Conservation (phyloP, 768 basidiomycete species). For the Tricholoma matsutake region DNA sequence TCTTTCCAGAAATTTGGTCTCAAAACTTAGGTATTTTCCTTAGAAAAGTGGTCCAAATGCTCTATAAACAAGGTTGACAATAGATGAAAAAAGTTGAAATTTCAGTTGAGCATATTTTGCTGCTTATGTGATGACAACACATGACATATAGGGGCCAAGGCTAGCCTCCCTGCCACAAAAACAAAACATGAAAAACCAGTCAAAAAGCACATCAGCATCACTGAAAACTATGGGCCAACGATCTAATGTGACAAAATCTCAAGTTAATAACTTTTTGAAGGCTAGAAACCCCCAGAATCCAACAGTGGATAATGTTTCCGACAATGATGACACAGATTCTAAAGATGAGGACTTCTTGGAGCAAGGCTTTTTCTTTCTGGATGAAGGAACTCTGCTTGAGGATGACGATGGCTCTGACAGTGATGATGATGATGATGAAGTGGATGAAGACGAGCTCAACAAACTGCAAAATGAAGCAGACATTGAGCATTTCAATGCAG, state of each 20-base stretch:
- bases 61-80: not conserved
- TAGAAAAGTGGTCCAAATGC: not conserved
- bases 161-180: not conserved
- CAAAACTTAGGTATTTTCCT: not conserved
- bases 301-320: not conserved
- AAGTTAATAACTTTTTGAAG: not conserved
- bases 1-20: not conserved
- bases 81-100: not conserved
- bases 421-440: too few relatives aligned
- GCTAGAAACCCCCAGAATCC: not conserved
- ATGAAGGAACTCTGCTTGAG: not conserved
- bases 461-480: not conserved
- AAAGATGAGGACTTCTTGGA: not conserved
- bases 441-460: not conserved
- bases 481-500: not conserved
- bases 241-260: not conserved
- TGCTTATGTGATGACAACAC: not conserved
- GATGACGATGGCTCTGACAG: not conserved
- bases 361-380: not conserved
- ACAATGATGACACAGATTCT: not conserved
- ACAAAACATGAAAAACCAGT: not conserved
- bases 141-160: conserved; percentile 1
- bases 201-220: not conserved
- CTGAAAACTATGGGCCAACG: not conserved
- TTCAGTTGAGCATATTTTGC: not conserved